Conservation (phyloP, 2,329 filamentous ascomycete genomes). For the Fusarium sp. region DNA sequence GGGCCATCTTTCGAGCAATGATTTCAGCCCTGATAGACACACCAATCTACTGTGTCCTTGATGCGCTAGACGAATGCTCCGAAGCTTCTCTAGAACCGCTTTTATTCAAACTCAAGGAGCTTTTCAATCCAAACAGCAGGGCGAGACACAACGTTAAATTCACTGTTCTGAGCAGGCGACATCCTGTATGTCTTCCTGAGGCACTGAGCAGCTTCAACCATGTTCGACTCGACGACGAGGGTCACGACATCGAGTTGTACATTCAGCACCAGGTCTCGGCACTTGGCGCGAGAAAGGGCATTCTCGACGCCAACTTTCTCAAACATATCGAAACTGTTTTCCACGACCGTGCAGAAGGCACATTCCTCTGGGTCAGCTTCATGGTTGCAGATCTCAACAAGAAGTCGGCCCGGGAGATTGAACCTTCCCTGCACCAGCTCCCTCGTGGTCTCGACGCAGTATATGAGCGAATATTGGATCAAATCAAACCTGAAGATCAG, state of each 20-base stretch:
- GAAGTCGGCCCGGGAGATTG: conserved; percentile 1
- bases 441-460: conserved; percentile 13
- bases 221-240: neutral
- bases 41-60: conserved; percentile 12
- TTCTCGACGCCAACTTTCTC: too few species aligned
- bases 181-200: conserved; percentile 1
- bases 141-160: too few species aligned
- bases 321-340: too few species aligned
- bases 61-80: conserved; percentile 24
- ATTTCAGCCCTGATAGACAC: neutral
- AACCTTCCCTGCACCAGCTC: neutral
- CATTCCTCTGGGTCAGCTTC: conserved; percentile 31
- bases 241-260: conserved; percentile 7
- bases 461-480: conserved; percentile 13
- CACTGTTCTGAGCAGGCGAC: conserved; percentile 14
- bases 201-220: neutral
- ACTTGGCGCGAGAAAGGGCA: conserved; percentile 1
- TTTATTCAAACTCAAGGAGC: neutral
- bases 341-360: neutral
- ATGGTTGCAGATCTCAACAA: conserved; percentile 21
- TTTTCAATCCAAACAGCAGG: neutral
- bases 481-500: neutral
- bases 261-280: conserved; percentile 1
- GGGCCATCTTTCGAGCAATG: conserved; percentile 19
- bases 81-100: neutral